Conservation (phyloP, 2,329 filamentous ascomycete genomes). For the Aureobasidium sp. region DNA sequence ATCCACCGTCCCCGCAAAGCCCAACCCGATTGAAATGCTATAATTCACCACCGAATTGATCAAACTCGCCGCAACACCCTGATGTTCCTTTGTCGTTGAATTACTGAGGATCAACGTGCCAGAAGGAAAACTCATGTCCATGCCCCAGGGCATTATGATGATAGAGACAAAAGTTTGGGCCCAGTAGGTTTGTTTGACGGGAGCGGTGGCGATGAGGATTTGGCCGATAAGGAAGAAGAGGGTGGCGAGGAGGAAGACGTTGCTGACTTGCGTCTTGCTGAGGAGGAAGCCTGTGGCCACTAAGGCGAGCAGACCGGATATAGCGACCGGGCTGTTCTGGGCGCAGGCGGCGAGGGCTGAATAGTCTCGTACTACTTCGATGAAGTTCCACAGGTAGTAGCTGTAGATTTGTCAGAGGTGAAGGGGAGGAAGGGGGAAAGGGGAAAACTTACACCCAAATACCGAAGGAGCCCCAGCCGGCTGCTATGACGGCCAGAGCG, state of each 20-base stretch:
- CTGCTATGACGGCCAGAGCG: background rate
- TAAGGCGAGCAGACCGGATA: slow-evolving; percentile 38
- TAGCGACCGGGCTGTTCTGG: slow-evolving; percentile 35
- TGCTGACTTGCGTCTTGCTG: slow-evolving; percentile 19
- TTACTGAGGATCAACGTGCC: slow-evolving; percentile 56
- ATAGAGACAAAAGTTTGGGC: slow-evolving; percentile 53
- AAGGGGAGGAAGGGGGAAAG: no score
- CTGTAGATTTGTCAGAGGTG: slow-evolving; percentile 35
- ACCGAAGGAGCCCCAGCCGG: background rate
- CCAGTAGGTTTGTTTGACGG: slow-evolving; percentile 57
- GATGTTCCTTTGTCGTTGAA: slow-evolving; percentile 39
- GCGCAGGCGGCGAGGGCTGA: background rate
- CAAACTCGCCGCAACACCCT: slow-evolving; percentile 48
- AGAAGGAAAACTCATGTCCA: slow-evolving; percentile 62
- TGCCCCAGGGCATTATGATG: slow-evolving; percentile 54
- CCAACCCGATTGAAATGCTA: slow-evolving; percentile 57
- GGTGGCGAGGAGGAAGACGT: slow-evolving; percentile 28
- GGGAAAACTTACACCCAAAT: background rate
- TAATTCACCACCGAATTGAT: slow-evolving; percentile 64
- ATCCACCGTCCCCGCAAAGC: slow-evolving; percentile 60
- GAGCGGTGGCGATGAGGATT: slow-evolving; percentile 40
- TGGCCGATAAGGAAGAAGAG: slow-evolving; percentile 38
- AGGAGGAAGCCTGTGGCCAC: slow-evolving; percentile 28
- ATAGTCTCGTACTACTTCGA: background rate
- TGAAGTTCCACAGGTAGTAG: slow-evolving; percentile 20